Evolutionary conservation across 1,284 basidiomycete species (phyloP), one percentile per base, ranked within the genome.

Genomic region (Microbotryum saponariae): DNA sequence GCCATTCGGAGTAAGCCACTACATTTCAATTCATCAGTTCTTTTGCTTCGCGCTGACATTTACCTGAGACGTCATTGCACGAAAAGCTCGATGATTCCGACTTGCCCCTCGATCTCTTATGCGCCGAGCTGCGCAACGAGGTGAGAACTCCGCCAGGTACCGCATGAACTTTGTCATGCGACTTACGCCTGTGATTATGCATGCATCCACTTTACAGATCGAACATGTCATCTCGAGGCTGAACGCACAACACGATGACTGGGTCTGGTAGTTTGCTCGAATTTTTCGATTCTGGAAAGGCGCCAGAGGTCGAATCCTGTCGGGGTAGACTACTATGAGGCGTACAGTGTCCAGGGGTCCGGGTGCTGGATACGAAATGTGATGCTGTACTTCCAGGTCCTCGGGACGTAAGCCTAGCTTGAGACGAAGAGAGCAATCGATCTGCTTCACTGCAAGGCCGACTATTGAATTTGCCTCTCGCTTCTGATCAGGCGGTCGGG

Each of bases 71-170:
- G 4, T 25, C 14, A 23, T 23, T 46, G 33, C 44, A 9, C 14
- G 18, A 50, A n/a, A 59, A 70, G 64, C 70, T 60, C 31, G 72
- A 73, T 60, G 57, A 62, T 18, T 64, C 60, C 2, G 72, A 73
- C 54, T 53, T 73, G 10, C 68, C 69, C 4, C 63, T 73, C 21
- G 71, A 71, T 54, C 59, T 70, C 14, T 68, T 71, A 21, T 72
- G 70, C 55, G 69, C 69, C 21, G 72, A 73, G 33, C 56, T 73
- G 7, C 50, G 70, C 16, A 70, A 71, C 56, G 71, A 72, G 62
- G 64, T 66, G 45, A 21, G 61, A 25, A 6, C 37, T 18, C 37
- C 37, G 12, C 16, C 4, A 1, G 5, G 14, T 4, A 42, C 37
- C 37, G 6, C 16, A 25, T 37, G 20, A 10, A 3, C 50, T 20